Percentiles rank a stretch among this genome's conserved stretches.
Conservation (phyloP, 1,139 yeast genomes). For the Zygosaccharomyces pseudobailii region DNA sequence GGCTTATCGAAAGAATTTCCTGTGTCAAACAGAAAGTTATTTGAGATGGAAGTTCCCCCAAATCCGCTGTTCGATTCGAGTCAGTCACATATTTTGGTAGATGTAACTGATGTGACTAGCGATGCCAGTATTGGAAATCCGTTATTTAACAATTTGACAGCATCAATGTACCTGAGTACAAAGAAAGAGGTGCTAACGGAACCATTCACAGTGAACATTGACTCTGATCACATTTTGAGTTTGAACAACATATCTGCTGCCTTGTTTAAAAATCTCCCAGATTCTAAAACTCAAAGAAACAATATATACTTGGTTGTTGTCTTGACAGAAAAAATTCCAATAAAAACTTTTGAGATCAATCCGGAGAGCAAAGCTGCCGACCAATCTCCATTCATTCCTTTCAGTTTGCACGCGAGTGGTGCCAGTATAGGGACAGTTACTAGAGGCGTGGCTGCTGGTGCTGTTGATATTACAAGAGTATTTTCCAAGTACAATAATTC, state of each 20-base stretch:
- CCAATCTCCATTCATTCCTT: constrained; percentile 25
- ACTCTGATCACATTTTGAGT: constrained; percentile 53
- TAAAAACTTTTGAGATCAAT: constrained; percentile 6
- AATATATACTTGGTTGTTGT: constrained; percentile 66
- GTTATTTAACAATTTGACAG: constrained; percentile 63
- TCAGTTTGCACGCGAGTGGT: constrained; percentile 14
- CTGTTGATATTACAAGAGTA: constrained; percentile 75
- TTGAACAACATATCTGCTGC: constrained; percentile 74
- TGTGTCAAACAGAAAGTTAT: constrained; percentile 37
- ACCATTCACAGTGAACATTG: constrained; percentile 67
- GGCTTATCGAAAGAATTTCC: constrained; percentile 76
- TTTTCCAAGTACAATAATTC: constrained; percentile 65
- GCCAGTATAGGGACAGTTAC: constrained; percentile 45
- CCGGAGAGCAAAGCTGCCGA: constrained; percentile 21
- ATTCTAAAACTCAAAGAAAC: constrained; percentile 57
- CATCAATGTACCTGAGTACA: constrained; percentile 68
- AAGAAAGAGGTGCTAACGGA: constrained; percentile 66
- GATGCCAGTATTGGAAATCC: constrained; percentile 56
- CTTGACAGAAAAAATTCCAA: constrained; percentile 56
- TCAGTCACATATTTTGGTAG: constrained; percentile 71
- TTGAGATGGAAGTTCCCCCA: constrained; percentile 41
- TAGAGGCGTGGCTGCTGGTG: constrained; percentile 87
- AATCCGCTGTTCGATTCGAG: constrained; percentile 46
- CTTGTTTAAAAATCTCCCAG: constrained; percentile 70
- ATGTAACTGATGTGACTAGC: constrained; percentile 67